Percentiles rank a stretch among this genome's conserved stretches.
Evolutionary conservation across 768 basidiomycete species (phyloP).

Genomic region (Naganishia kalamii): DNA sequence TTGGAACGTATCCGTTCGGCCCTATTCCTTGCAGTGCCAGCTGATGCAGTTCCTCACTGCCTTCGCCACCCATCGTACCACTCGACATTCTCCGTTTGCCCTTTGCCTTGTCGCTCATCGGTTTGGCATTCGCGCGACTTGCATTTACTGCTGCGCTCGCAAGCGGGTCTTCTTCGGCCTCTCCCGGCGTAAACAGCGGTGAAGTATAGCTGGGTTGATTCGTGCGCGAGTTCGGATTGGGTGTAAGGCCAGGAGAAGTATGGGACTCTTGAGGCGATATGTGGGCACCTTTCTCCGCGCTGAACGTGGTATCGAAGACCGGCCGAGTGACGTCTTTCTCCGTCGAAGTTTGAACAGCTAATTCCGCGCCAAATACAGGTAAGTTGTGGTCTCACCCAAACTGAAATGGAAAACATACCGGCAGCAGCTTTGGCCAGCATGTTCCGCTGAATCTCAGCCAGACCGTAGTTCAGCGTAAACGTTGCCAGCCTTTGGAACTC

Average conservation of each 20-base stretch:
- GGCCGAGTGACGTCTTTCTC: constrained; percentile 1
- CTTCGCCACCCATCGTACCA: constrained; percentile 9
- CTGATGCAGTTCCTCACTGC: constrained; percentile 54
- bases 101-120: constrained; percentile 73
- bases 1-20: constrained; percentile 86
- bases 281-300: constrained; percentile 12
- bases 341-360: neutral
- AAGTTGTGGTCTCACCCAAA: neutral
- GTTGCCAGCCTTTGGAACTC: constrained; percentile 84
- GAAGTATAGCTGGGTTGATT: neutral
- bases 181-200: constrained; percentile 31
- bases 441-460: constrained; percentile 74
- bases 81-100: constrained; percentile 58
- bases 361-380: neutral
- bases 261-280: constrained; percentile 4
- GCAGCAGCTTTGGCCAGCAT: constrained; percentile 53
- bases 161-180: constrained; percentile 25
- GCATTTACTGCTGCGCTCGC: constrained; percentile 30
- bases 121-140: constrained; percentile 40
- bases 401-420: constrained; percentile 21
- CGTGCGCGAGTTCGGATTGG: neutral
- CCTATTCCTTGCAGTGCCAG: constrained; percentile 67
- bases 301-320: constrained; percentile 5
- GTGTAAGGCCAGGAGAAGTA: neutral
- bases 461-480: constrained; percentile 77